Base-by-base conservation (phyloP, 2,329 filamentous ascomycete species). In the Dothideomycetes sp. region DNA sequence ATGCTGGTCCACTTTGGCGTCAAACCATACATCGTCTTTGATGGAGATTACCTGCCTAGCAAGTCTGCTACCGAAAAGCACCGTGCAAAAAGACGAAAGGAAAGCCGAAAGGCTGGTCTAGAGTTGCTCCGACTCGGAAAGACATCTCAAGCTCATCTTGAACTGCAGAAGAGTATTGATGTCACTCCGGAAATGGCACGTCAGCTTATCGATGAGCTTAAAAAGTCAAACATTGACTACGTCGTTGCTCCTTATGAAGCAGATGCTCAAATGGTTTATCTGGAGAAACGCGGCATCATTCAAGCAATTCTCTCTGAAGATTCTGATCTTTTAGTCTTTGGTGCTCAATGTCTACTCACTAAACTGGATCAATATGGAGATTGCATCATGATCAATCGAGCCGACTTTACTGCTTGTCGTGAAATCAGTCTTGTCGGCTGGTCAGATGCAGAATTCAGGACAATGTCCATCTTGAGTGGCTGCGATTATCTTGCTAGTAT, bases 191-290 rank as follows among this genome's bases (percentile, higher is more conserved):
- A 91, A 52, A 98, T 98, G 93, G 91, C 91, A 5, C 77, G 84
- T 5, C 73, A 84, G 49, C 65, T 96, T 38, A 98, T 98, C 43
- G 87, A 95, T 49, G 85, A 94, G 58, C 70, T 96, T 52, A 95
- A 93, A 63, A 76, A 77, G 52, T 67, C 80, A 53, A 72, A 77
- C 30, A 73, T 98, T 12, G 75, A 85, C 42, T 96, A 94, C 56
- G 72, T 98, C 40, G 93, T 98, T 14, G 91, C 91, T 1, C 91
- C 91, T 0, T 98, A 95, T 62, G 91, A 98, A 67, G 91, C 91
- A 34, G 91, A 98, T 60, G 81, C 89, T n/a, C 89, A 98, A 60
- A 72, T 98, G 51, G 88, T 87, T 18, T 98, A 96, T 56, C 72
- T 98, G 29, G 91, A 98, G 62, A 79, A 79, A 36, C 75, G 85